Evolutionary conservation across 352 stramenopile species (phyloP).

Genomic region (Pythium coloratum): DNA sequence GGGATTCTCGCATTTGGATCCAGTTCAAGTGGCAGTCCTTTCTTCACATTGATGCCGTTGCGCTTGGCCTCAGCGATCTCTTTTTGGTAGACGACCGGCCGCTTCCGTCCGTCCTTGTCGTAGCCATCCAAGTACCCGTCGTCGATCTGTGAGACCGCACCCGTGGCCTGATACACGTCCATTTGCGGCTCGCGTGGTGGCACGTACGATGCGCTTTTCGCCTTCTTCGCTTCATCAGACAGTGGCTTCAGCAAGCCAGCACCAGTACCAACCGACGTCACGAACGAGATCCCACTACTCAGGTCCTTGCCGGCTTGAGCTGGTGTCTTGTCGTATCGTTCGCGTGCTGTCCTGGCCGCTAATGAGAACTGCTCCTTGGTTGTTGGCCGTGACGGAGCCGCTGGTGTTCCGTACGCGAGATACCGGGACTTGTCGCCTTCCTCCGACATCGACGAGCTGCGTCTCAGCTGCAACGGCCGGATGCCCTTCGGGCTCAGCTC

Average conservation of each 20-base stretch:
- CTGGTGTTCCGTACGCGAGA: slow-evolving; percentile 1
- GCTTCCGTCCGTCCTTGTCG: slow-evolving; percentile 10
- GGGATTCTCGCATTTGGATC: slow-evolving; percentile 18
- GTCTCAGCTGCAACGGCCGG: slow-evolving; percentile 5
- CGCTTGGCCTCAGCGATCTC: slow-evolving; percentile 22
- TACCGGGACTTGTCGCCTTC: slow-evolving; percentile 4
- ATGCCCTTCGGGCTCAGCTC: slow-evolving; percentile 10
- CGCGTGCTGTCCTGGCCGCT: slow-evolving; percentile 10
- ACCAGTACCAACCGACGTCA: slow-evolving; percentile 7
- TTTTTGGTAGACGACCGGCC: slow-evolving; percentile 13
- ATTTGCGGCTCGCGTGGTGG: slow-evolving; percentile 20
- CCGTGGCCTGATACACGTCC: slow-evolving; percentile 21
- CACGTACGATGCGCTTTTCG: slow-evolving; percentile 13
- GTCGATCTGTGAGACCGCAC: slow-evolving; percentile 18
- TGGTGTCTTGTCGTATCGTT: slow-evolving; percentile 12
- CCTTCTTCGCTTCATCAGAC: slow-evolving; percentile 5
- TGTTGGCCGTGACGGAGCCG: not conserved
- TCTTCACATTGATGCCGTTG: slow-evolving; percentile 14
- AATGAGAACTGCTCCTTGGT: not conserved
- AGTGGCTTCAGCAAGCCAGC: slow-evolving; percentile 12
- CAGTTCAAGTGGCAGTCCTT: slow-evolving; percentile 11
- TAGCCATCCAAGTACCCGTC: slow-evolving; percentile 4
- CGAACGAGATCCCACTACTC: not conserved
- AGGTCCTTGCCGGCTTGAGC: not conserved
- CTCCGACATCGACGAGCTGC: not conserved